Conservation (phyloP, 2,329 filamentous ascomycete genomes). For the Parastagonospora nodorum region DNA sequence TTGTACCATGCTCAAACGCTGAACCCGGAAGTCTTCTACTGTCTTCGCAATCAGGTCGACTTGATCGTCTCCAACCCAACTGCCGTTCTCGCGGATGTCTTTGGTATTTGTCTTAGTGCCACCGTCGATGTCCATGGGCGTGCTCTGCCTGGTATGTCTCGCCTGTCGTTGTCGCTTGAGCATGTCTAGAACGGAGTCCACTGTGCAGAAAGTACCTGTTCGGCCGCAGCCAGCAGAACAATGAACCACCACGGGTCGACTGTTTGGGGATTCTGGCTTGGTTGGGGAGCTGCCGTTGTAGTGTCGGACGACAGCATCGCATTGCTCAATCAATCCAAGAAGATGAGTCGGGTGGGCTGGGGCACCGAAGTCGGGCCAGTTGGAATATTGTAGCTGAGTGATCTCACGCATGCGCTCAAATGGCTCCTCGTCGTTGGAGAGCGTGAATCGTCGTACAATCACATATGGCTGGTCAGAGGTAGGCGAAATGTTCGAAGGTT, state of each 20-base stretch:
- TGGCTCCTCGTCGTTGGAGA: slow-evolving; percentile 76
- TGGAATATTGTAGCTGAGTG: slow-evolving; percentile 90
- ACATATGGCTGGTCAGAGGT: slow-evolving; percentile 72
- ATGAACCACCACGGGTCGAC: slow-evolving; percentile 84
- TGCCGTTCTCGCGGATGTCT: slow-evolving; percentile 52
- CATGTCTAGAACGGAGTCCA: slow-evolving; percentile 96
- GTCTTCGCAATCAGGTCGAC: slow-evolving; percentile 83
- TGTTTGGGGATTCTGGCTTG: slow-evolving; percentile 58
- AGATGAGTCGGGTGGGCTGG: slow-evolving; percentile 88
- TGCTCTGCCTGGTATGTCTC: slow-evolving; percentile 36
- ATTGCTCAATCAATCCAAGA: slow-evolving; percentile 85
- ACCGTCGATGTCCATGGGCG: slow-evolving; percentile 50
- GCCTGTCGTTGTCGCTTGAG: slow-evolving; percentile 77
- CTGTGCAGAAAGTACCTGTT: slow-evolving; percentile 94
- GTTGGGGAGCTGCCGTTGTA: slow-evolving; percentile 55
- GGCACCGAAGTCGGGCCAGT: slow-evolving; percentile 97
- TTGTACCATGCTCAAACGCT: slow-evolving; percentile 96
- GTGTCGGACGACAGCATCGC: slow-evolving; percentile 70
- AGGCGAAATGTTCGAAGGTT: slow-evolving; percentile 26
- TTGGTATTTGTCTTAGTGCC: slow-evolving; percentile 20
- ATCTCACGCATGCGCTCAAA: slow-evolving; percentile 89
- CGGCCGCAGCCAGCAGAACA: slow-evolving; percentile 95
- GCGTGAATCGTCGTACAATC: slow-evolving; percentile 82
- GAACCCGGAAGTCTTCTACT: slow-evolving; percentile 86
- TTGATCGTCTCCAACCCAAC: slow-evolving; percentile 72